Percentiles rank a stretch among this genome's conserved stretches.
These are phyloP conservation scores for Blastomyces parvus DNA, from an alignment of 2,329 filamentous ascomycete species.

Conservation along the genomic window DNA sequence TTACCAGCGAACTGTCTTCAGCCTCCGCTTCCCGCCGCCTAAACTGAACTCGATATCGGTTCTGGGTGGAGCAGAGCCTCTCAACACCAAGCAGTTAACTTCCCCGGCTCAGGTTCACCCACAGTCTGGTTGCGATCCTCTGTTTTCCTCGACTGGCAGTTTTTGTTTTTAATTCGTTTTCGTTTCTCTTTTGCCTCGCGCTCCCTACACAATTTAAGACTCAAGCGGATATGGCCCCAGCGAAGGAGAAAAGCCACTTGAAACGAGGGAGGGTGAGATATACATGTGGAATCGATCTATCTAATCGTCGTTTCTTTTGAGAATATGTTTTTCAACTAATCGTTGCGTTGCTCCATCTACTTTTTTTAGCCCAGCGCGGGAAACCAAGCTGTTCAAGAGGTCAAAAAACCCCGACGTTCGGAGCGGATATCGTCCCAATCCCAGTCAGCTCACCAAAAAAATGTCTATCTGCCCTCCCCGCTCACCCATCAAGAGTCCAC, in stretches of 20 bases:
- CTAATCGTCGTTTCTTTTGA: conserved; percentile 11
- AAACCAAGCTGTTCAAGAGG: conserved; percentile 47
- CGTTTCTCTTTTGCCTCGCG: not conserved
- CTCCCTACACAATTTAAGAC: not conserved
- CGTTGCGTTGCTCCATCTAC: not conserved
- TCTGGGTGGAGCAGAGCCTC: not conserved
- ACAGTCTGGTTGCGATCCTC: not conserved
- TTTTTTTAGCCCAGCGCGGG: conserved; percentile 53
- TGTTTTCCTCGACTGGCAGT: not conserved
- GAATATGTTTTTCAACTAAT: conserved; percentile 17
- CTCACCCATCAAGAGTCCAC: conserved; percentile 60
- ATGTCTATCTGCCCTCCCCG: conserved; percentile 69
- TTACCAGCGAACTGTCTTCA: not conserved
- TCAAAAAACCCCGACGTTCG: conserved; percentile 80
- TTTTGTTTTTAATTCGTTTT: not conserved
- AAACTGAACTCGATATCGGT: not conserved
- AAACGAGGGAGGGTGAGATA: conserved; percentile 66
- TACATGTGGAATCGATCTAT: not conserved
- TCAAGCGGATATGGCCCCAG: conserved; percentile 29
- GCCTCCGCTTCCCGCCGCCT: not conserved
- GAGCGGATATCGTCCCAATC: conserved; percentile 57
- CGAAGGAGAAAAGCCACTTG: conserved; percentile 67
- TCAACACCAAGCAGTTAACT: not conserved
- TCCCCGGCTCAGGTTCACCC: not conserved
- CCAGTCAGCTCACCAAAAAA: conserved; percentile 52